Evolutionary conservation across 345 rosid species (phyloP), one percentile per base, ranked within the genome.

Genomic region (Populus alba): DNA sequence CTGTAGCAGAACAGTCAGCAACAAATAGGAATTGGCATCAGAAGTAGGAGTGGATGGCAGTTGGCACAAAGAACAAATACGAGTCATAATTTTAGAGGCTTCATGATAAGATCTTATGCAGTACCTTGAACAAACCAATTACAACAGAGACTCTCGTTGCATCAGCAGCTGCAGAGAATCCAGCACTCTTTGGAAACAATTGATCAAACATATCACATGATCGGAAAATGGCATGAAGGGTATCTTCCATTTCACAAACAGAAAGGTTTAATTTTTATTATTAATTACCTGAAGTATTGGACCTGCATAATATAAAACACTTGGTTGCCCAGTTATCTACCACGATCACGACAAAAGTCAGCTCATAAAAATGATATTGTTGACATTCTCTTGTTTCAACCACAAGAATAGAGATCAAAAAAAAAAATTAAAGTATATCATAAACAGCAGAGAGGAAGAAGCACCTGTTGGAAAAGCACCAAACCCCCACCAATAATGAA

Each of bases 381-480:
- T 12, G 31, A 53, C 33, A 23, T 57, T 67, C 9, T 37, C 43
- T 31, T 67, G 8, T 20, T 67, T 29, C 18, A 35, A 72, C 6
- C 23, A 73, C 25, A 55, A 70, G 13, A 59, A 59, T 22, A 65
- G 23, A 23, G 66, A 47, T 5, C 0, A 22, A 39, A 63, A 22
- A 35, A 29, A 37, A 23, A 68, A 49, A 68, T 43, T 17, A 27
- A 57, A 45, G 59, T 29, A 10, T 7, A 63, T 43, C 47, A 43
- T 43, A 43, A 43, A 70, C 39, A 23, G 74, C 13, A 71, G 49
- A 49, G 20, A 77, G 73, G 75, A 75, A 70, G 67, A 73, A 77
- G 73, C 74, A 92, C 98, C 98, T 95, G 97, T 67, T 95, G 99
- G 83, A 95, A 95, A 83, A 95, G 94, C 68, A 95, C 98, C 87